These are phyloP conservation scores for Gonapodya sp. DNA, from an alignment of 192 early-diverging fungal genomes.

Conservation along the genomic window DNA sequence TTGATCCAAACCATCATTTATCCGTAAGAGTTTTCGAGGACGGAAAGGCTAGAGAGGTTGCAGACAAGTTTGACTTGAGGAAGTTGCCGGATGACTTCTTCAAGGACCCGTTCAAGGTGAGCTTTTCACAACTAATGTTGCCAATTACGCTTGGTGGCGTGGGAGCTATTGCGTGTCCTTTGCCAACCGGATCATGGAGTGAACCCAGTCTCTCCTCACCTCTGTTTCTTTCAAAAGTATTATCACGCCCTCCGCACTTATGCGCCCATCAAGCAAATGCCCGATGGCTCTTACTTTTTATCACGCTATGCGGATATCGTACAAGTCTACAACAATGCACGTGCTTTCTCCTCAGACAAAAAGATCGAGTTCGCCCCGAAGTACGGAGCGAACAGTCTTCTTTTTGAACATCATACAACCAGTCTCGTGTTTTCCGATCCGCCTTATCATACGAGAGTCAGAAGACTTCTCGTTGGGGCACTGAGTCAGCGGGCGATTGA, in stretches of 20 bases:
- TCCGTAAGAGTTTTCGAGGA: neutral
- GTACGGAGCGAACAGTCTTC: constrained; percentile 2
- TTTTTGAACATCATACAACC: constrained; percentile 8
- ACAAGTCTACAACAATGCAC: constrained; percentile 4
- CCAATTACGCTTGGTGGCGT: too few relatives aligned
- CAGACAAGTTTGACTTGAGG: neutral
- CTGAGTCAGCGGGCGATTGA: neutral
- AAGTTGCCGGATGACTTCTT: neutral
- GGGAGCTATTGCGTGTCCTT: too few relatives aligned
- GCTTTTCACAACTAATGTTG: too few relatives aligned
- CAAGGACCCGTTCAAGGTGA: constrained; percentile 8
- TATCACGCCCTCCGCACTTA: neutral
- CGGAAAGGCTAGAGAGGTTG: neutral
- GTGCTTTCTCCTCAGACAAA: neutral
- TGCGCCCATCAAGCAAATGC: neutral
- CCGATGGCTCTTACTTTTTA: neutral
- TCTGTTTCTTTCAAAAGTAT: neutral
- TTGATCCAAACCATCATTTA: neutral
- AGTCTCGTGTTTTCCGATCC: neutral
- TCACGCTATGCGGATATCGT: neutral
- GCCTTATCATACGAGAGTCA: neutral
- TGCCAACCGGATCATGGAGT: too few relatives aligned
- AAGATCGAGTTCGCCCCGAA: constrained; percentile 9
- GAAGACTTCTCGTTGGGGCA: neutral
- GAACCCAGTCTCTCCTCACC: too few relatives aligned